Base-by-base conservation (phyloP, 441 rosid genomes). In the Sinapis alba region DNA sequence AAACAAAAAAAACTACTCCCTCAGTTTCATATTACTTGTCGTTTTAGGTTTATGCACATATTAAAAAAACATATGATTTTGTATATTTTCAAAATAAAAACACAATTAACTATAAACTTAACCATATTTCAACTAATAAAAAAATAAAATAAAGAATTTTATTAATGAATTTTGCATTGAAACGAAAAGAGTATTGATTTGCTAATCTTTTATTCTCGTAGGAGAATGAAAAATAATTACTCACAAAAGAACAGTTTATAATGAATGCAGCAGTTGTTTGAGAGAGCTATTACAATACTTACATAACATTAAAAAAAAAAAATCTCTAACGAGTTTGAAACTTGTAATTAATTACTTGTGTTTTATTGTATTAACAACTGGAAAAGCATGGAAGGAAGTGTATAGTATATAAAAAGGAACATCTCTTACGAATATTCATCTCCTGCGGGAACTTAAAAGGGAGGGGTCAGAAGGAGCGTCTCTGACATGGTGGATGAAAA, bases 401-500 rank as follows among this genome's bases (percentile, higher is more conserved):
- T 13, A 16, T 16, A 8, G 51, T 13, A 16, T 16, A 8, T 8
- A 50, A 18, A 41, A 50, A 19, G 32, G 58, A 10, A 32, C n/a
- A 54, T 20, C 27, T 54, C 59, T 54, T 54, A 54, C 59, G n/a
- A 10, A 20, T 54, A 4, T 19, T 51, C 3, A 57, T 23, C 62
- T 24, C 30, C 30, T 30, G 61, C 61, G 61, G 23, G 61, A 56
- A 23, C 15, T 23, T 23, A 56, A 56, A 56, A 23, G 30, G 30
- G 61, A 5, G 4, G 50, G 23, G 21, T 27, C n/a, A 5, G 71
- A 41, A 59, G 85, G 81, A 41, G 71, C 69, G 23, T 16, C 69
- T 83, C 81, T 89, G 74, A 81, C 79, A 72, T 89, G 85, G 75
- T 80, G 83, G 62, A 87, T 36, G 84, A 91, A 88, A 71, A 91